phyloP scores from a whole-genome alignment of 345 rosid genomes.

The Orychophragmus violaceus region DNA sequence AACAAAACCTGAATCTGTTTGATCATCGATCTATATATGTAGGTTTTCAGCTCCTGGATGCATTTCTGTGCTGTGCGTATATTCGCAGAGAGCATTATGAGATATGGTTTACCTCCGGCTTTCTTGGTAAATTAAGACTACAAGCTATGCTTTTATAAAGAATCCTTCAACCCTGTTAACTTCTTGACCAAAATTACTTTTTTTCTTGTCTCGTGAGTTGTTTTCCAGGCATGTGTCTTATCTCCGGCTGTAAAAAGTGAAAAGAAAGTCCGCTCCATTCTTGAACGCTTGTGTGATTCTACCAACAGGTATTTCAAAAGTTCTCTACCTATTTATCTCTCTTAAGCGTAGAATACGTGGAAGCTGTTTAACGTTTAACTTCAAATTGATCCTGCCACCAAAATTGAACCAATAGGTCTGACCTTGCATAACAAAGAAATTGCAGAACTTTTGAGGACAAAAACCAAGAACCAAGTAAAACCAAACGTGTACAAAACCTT shows the following conservation, averaged over 20 bases:
- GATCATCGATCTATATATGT: slow-evolving; percentile 22
- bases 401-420: not conserved
- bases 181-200: not conserved
- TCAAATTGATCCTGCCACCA: not conserved
- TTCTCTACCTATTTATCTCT: not conserved
- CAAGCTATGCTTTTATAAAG: slow-evolving; percentile 2
- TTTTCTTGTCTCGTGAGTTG: slow-evolving; percentile 14
- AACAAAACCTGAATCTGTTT: not conserved
- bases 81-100: slow-evolving; percentile 91
- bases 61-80: slow-evolving; percentile 98
- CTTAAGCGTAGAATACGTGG: not conserved
- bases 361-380: not conserved
- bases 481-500: not conserved
- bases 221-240: slow-evolving; percentile 77
- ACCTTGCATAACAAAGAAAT: not conserved
- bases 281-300: slow-evolving; percentile 68
- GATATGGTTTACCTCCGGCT: slow-evolving; percentile 96
- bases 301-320: slow-evolving; percentile 62
- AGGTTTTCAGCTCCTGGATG: slow-evolving; percentile 99
- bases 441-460: not conserved
- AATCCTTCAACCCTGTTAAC: not conserved
- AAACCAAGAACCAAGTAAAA: no score
- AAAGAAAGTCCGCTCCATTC: slow-evolving; percentile 91
- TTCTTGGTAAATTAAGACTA: slow-evolving; percentile 63
- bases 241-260: slow-evolving; percentile 76